Evolutionary conservation across 2,329 filamentous ascomycete species (phyloP).

Genomic region (Pyrenochaeta sp.): DNA sequence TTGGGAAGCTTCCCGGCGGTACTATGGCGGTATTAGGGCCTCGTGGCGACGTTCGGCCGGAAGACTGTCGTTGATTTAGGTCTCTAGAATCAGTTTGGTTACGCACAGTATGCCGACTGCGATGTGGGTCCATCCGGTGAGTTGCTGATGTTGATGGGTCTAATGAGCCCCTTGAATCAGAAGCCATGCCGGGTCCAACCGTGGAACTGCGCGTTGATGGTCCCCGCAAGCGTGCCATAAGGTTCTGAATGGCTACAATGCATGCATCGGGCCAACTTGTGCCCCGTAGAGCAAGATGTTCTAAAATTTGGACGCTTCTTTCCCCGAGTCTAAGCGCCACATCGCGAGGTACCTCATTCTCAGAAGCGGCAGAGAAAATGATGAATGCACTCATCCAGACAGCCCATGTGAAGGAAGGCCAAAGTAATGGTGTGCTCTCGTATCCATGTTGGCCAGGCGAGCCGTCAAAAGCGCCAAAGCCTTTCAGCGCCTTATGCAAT

Average conservation of each 20-base stretch:
- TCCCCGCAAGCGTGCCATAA: conserved; percentile 21
- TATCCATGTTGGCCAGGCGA: conserved; percentile 32
- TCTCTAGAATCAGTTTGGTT: too few species aligned
- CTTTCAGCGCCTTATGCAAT: conserved; percentile 29
- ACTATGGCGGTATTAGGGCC: too few species aligned
- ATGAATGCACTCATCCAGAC: conserved; percentile 38
- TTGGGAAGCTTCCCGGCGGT: too few species aligned
- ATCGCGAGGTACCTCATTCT: conserved; percentile 28
- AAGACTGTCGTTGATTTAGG: too few species aligned
- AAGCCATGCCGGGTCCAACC: conserved; percentile 1
- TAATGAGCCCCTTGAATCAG: not conserved
- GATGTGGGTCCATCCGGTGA: not conserved
- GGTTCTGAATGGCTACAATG: conserved; percentile 32
- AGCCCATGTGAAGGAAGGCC: conserved; percentile 40
- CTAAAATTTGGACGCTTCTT: conserved; percentile 28
- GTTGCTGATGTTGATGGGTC: not conserved
- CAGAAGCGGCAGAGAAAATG: conserved; percentile 29
- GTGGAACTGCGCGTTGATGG: conserved; percentile 15
- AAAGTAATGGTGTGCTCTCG: conserved; percentile 29
- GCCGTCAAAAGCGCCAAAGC: conserved; percentile 33
- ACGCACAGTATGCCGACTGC: too few species aligned
- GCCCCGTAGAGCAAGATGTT: conserved; percentile 32
- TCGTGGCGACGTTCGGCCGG: too few species aligned
- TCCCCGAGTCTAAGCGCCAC: conserved; percentile 26
- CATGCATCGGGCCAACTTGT: conserved; percentile 38